Conservation (phyloP, 164 flowering plant species). For the Taxillus chinensis region DNA sequence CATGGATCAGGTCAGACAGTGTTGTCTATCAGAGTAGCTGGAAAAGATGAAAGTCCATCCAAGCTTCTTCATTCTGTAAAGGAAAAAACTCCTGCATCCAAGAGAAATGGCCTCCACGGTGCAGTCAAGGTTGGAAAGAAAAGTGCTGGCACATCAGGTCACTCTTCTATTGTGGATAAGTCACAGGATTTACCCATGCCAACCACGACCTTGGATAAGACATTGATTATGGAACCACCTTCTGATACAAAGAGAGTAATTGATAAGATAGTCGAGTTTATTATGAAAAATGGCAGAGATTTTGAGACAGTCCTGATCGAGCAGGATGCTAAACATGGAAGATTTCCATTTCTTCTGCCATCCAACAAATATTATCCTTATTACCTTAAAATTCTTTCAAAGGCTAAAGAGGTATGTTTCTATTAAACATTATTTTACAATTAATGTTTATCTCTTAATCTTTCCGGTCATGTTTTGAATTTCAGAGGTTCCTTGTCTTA, state of each 20-base stretch:
- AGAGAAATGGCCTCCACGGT: constrained; percentile 20
- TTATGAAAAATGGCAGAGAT: constrained; percentile 65
- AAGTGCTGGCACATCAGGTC: constrained; percentile 14
- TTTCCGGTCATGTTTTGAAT: no score
- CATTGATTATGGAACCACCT: constrained; percentile 69
- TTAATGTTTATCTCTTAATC: no score
- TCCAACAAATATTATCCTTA: constrained; percentile 66
- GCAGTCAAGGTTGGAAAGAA: constrained; percentile 29
- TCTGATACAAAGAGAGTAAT: constrained; percentile 52
- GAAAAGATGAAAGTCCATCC: constrained; percentile 19
- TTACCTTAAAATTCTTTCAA: constrained; percentile 52
- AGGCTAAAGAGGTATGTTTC: constrained; percentile 59
- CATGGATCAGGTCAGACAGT: constrained; percentile 16
- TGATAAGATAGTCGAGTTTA: constrained; percentile 74
- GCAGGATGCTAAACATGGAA: constrained; percentile 62
- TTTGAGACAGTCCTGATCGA: constrained; percentile 73
- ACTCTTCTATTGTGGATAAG: constrained; percentile 21
- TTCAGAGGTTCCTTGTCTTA: no score
- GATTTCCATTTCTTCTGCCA: constrained; percentile 72
- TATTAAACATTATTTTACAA: background rate
- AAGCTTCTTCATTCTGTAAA: constrained; percentile 21
- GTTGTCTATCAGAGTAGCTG: constrained; percentile 7
- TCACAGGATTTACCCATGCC: constrained; percentile 19
- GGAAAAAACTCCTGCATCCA: constrained; percentile 26
- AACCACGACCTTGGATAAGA: constrained; percentile 24